A percentile compares a stretch with the other conserved stretches of the same genome.
Conservation (phyloP, 495 filamentous ascomycete species). For the Lasiosphaeria ovina region DNA sequence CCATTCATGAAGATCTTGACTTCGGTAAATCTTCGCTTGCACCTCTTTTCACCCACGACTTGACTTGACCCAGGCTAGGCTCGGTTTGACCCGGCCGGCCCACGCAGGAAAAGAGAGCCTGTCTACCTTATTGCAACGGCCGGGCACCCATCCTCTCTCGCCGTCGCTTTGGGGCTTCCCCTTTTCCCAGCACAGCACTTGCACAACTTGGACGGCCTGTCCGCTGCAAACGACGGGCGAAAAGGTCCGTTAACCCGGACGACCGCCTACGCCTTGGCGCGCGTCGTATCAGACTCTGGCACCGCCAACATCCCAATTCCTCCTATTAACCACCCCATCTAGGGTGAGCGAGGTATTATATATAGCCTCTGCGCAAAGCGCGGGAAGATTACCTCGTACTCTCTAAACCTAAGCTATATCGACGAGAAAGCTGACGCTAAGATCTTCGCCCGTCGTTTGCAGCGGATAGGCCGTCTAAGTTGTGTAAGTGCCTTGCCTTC, state of each 20-base stretch:
- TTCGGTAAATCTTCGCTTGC: too few relatives aligned
- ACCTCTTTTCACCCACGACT: neutral
- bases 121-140: neutral
- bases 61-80: neutral
- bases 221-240: conserved; percentile 29
- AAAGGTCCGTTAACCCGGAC: conserved; percentile 23
- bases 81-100: neutral
- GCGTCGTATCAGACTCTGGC: too few relatives aligned
- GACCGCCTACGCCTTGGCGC: conserved; percentile 10
- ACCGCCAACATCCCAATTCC: conserved; percentile 11
- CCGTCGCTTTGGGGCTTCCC: conserved; percentile 2
- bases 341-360: conserved; percentile 38
- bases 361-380: conserved; percentile 31
- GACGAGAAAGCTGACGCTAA: conserved; percentile 22
- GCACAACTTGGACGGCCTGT: neutral
- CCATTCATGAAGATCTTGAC: too few relatives aligned
- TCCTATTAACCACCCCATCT: conserved; percentile 28
- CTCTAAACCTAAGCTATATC: conserved; percentile 26
- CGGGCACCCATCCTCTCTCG: neutral
- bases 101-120: neutral
- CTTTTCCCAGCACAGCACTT: conserved; percentile 9
- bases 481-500: too few relatives aligned
- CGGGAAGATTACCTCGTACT: conserved; percentile 13
- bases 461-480: too few relatives aligned
- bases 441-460: conserved; percentile 45